phyloP scores from a whole-genome alignment of 2,329 filamentous ascomycete species.

The Colletotrichum scovillei region DNA sequence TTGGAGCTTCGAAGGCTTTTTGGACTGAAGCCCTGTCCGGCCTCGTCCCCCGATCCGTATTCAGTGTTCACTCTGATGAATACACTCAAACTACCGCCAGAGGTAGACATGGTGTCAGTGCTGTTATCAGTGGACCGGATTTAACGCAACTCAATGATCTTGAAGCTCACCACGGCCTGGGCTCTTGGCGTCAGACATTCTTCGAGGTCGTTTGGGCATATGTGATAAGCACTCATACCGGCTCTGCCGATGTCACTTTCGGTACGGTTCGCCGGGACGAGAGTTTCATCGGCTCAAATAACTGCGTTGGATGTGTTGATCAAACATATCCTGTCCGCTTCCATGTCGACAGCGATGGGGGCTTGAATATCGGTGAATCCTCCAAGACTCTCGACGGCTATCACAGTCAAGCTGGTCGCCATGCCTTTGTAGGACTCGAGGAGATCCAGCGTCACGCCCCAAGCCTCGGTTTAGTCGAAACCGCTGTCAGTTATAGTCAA shows the following conservation, averaged over 20 bases:
- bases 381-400: neutral
- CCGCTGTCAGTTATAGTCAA: constrained; percentile 5
- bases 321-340: constrained; percentile 8
- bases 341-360: neutral
- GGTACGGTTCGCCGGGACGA: constrained; percentile 7
- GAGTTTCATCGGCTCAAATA: constrained; percentile 1
- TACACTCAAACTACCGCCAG: neutral
- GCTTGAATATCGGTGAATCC: neutral
- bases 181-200: neutral
- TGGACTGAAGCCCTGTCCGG: neutral
- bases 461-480: neutral
- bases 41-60: neutral
- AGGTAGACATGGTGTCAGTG: neutral
- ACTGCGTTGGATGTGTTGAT: constrained; percentile 1
- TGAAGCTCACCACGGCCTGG: neutral
- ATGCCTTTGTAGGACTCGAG: constrained; percentile 1
- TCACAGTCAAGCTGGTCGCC: neutral
- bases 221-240: constrained; percentile 1
- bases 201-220: constrained; percentile 10
- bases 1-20: neutral
- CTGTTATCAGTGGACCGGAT: neutral
- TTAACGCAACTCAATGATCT: neutral
- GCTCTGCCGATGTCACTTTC: neutral
- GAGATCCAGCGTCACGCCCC: neutral
- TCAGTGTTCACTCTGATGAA: neutral